Base-by-base conservation (phyloP, 2,329 filamentous ascomycete species). In the Nannizziopsis barbatae region DNA sequence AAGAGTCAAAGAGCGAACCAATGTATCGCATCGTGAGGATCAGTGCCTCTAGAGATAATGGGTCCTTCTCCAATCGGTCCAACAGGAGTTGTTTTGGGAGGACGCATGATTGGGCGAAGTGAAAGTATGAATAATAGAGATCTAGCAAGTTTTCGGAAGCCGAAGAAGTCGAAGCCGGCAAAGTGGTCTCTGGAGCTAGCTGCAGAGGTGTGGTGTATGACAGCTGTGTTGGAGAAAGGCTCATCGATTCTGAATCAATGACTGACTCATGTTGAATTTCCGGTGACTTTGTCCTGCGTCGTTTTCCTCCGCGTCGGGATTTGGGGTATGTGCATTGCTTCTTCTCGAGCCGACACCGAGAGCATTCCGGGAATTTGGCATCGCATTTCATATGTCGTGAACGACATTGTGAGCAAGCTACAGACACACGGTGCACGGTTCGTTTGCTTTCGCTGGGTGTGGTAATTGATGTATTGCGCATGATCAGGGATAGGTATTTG, bases 271-370 rank as follows among this genome's bases (percentile, higher is more conserved):
- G 12, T 33, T 45, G 32, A 17, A n/a, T 12, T 3, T 12, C 35
- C 33, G 22, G 20, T 52, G 30, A 20, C 11, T 12, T 22, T 15
- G 48, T 54, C 49, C 48, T 58, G 50, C 27, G 57, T 50, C 52
- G 59, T 32, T n/a, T 60, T 47, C 53, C 60, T 2, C 73, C 72
- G 54, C 73, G 63, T 32, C 72, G 64, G 10, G 73, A 75, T 52
- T 69, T 69, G 15, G 69, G 64, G 57, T 75, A 75, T 50, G 64
- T 65, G 49, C 72, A 75, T 22, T 68, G 60, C 50, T 70, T 71
- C 20, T 64, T 65, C 39, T 67, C 66, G 14, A 58, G 55, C 32
- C 56, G 53, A 54, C 71, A 74, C 18, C 71, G 68, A 45, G 57
- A 61, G 50, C 71, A 74, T 14, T 56, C 56, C 22, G 71, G 71